Conservation (phyloP, 163 green algal genomes). For the Chlorella variabilis region DNA sequence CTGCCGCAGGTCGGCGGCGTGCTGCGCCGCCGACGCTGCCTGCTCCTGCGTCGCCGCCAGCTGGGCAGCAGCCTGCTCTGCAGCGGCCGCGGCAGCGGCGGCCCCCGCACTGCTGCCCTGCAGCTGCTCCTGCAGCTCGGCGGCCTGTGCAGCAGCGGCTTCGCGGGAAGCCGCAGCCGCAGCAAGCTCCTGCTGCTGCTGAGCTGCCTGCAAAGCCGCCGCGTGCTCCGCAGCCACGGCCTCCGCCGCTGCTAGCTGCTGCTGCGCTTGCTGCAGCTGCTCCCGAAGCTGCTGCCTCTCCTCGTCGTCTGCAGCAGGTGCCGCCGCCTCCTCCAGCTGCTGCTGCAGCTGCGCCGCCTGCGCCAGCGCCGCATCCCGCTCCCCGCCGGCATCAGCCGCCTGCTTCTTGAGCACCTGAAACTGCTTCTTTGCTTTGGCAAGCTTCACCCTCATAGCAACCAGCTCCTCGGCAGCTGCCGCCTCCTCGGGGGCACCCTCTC, state of each 20-base stretch:
- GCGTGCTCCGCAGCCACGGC: background rate
- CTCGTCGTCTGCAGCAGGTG: background rate
- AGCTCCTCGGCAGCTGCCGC: constrained; percentile 19
- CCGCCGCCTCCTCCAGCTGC: constrained; percentile 14
- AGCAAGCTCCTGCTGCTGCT: background rate
- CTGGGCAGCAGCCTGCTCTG: background rate
- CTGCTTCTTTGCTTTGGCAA: constrained; percentile 41
- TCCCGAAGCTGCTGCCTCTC: background rate
- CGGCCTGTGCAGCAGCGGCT: background rate
- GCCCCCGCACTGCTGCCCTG: background rate
- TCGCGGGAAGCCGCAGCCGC: background rate
- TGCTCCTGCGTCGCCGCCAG: background rate
- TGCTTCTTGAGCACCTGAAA: constrained; percentile 43
- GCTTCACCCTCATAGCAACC: constrained; percentile 25
- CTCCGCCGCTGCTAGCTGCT: constrained; percentile 9
- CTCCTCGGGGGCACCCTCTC: background rate
- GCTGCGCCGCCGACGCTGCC: background rate
- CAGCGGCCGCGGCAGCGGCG: background rate
- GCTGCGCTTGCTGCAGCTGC: background rate
- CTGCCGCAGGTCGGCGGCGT: background rate
- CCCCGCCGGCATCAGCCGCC: constrained; percentile 21
- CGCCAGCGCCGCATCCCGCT: constrained; percentile 2
- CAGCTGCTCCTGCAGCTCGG: constrained; percentile 1
- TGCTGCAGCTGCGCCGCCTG: constrained; percentile 13
- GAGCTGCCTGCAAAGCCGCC: background rate